Percentiles rank a stretch among this genome's conserved stretches.
phyloP scores from a whole-genome alignment of 2,329 filamentous ascomycete genomes.

The Ceratocystis harringtonii region DNA sequence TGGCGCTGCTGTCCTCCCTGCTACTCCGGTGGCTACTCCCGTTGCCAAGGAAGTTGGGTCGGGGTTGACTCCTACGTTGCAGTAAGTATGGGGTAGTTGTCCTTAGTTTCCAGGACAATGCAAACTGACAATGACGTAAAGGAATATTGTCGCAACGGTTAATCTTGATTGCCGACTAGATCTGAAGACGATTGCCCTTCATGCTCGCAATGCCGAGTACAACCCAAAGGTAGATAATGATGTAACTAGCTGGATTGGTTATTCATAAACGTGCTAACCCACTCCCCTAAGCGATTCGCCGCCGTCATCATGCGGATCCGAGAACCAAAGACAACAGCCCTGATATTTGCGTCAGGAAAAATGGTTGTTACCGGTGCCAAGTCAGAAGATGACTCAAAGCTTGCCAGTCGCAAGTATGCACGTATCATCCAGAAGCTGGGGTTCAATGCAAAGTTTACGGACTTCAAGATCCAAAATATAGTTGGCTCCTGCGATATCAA shows the following conservation, averaged over 20 bases:
- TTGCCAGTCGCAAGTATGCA: constrained; percentile 92
- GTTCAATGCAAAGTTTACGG: constrained; percentile 98
- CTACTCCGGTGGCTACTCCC: constrained; percentile 83
- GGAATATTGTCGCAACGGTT: constrained; percentile 98
- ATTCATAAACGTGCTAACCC: constrained; percentile 23
- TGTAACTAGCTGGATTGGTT: neutral
- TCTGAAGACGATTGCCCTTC: constrained; percentile 95
- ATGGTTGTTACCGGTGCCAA: constrained; percentile 99
- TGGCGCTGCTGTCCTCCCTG: constrained; percentile 70
- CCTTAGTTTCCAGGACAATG: constrained; percentile 2
- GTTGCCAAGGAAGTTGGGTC: constrained; percentile 67
- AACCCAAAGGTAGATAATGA: constrained; percentile 69
- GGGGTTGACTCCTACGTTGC: constrained; percentile 77
- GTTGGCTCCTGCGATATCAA: constrained; percentile 98
- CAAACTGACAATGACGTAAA: constrained; percentile 41
- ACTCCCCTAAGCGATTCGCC: constrained; percentile 64
- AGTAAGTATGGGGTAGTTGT: constrained; percentile 59
- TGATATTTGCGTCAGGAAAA: constrained; percentile 97
- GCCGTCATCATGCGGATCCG: constrained; percentile 99
- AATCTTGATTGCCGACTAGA: constrained; percentile 95
- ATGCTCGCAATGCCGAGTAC: constrained; percentile 96
- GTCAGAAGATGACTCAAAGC: constrained; percentile 93
- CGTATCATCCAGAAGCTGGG: constrained; percentile 99
- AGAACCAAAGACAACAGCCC: constrained; percentile 92
- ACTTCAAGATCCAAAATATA: constrained; percentile 99